These are phyloP conservation scores for Tubosaeta sp. DNA, from an alignment of 768 basidiomycete species.

Conservation along the genomic window DNA sequence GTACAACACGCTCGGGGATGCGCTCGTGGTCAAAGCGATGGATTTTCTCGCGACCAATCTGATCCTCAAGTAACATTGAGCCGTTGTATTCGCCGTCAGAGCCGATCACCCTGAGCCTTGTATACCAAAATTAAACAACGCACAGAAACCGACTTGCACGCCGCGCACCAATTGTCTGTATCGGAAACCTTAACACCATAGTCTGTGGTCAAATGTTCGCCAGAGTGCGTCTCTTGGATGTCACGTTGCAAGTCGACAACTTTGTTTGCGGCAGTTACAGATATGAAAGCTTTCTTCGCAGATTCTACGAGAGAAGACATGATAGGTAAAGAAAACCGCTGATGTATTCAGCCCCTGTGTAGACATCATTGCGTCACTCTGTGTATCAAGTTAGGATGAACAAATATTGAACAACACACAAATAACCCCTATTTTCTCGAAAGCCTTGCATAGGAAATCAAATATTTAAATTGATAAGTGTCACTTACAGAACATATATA, in stretches of 20 bases:
- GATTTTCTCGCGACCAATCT: slow-evolving; percentile 71
- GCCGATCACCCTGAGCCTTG: slow-evolving; percentile 50
- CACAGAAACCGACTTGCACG: not conserved
- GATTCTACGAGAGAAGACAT: slow-evolving; percentile 16
- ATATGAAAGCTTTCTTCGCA: slow-evolving; percentile 11
- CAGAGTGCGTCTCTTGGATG: slow-evolving; percentile 17
- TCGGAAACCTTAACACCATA: slow-evolving; percentile 55
- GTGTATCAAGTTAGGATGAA: not conserved
- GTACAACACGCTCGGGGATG: slow-evolving; percentile 80
- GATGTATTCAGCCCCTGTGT: slow-evolving; percentile 3
- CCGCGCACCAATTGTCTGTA: slow-evolving; percentile 58
- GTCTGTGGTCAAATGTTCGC: slow-evolving; percentile 49
- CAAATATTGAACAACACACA: too few relatives aligned
- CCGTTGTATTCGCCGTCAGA: slow-evolving; percentile 48
- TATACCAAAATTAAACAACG: slow-evolving; percentile 5
- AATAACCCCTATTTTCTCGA: not conserved
- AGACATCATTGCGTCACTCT: slow-evolving; percentile 17
- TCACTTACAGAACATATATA: not conserved
- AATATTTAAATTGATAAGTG: slow-evolving; percentile 15
- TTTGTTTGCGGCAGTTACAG: slow-evolving; percentile 15
- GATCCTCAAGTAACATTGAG: slow-evolving; percentile 75
- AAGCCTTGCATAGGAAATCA: too few relatives aligned
- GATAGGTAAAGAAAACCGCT: not conserved
- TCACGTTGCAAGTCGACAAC: slow-evolving; percentile 23
- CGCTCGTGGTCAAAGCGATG: slow-evolving; percentile 84